These are phyloP conservation scores for Cladosporium halotolerans DNA, from an alignment of 2,329 filamentous ascomycete species.

Conservation along the genomic window DNA sequence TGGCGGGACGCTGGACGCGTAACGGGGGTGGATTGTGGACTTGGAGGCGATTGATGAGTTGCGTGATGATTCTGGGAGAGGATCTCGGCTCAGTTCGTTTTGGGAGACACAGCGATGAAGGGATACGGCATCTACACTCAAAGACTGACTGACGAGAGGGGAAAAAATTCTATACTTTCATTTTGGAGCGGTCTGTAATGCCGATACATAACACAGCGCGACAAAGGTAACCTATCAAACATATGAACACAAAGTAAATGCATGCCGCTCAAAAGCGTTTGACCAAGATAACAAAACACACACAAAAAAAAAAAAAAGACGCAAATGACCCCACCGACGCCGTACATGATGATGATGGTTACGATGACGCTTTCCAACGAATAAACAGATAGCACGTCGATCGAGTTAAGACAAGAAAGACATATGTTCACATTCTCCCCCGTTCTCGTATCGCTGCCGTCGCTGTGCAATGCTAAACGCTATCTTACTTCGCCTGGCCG, in stretches of 20 bases:
- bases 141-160: too few species aligned
- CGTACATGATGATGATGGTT: neutral
- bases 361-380: neutral
- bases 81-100: too few species aligned
- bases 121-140: too few species aligned
- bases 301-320: neutral
- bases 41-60: too few species aligned
- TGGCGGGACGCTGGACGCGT: too few species aligned
- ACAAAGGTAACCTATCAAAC: neutral
- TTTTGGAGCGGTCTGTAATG: conserved; percentile 3
- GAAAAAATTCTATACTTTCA: neutral
- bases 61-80: too few species aligned
- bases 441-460: too few species aligned
- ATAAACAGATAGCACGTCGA: neutral
- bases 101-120: too few species aligned
- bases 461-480: neutral
- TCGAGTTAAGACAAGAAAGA: neutral
- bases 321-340: neutral
- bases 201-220: neutral
- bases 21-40: too few species aligned
- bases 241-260: neutral
- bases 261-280: neutral
- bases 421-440: neutral
- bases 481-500: conserved; percentile 1
- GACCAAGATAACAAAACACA: neutral